phyloP scores from a whole-genome alignment of 495 filamentous ascomycete species.

The Penicillium herquei region DNA sequence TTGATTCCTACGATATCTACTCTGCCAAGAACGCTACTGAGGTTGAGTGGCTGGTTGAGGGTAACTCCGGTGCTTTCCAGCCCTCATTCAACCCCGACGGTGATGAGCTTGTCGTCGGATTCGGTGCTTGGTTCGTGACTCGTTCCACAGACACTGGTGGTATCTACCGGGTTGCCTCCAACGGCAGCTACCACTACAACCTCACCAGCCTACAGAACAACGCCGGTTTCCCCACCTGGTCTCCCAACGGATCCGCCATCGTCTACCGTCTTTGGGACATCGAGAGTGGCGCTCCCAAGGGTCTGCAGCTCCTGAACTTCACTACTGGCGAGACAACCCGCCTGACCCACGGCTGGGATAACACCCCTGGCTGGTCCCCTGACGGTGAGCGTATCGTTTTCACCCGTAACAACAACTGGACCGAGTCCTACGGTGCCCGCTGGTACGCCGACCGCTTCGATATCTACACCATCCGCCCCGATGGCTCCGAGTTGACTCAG shows the following conservation, averaged over 20 bases:
- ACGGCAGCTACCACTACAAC: slow-evolving; percentile 5
- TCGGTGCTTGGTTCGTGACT: slow-evolving; percentile 10
- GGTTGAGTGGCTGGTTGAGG: slow-evolving; percentile 1
- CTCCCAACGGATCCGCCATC: slow-evolving; percentile 7
- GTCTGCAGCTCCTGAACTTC: slow-evolving; percentile 5
- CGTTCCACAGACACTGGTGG: slow-evolving; percentile 1
- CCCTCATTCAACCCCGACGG: slow-evolving; percentile 11
- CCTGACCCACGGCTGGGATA: slow-evolving; percentile 10
- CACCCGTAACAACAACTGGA: slow-evolving; percentile 8
- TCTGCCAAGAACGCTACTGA: background rate
- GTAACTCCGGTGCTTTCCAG: slow-evolving; percentile 10
- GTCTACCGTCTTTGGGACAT: slow-evolving; percentile 6
- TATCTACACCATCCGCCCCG: slow-evolving; percentile 1
- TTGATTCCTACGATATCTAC: background rate
- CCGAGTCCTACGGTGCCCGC: background rate
- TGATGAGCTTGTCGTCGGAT: slow-evolving; percentile 3
- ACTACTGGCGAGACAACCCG: slow-evolving; percentile 1
- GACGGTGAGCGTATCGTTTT: slow-evolving; percentile 12
- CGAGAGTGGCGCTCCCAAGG: slow-evolving; percentile 3
- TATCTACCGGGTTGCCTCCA: slow-evolving; percentile 7
- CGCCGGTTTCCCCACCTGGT: slow-evolving; percentile 10
- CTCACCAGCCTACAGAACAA: slow-evolving; percentile 1
- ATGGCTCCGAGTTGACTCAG: slow-evolving; percentile 1
- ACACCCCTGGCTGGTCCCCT: slow-evolving; percentile 8
- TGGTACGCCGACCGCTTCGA: background rate